Percentiles rank a stretch among this genome's conserved stretches.
Conservation (phyloP, 2,329 filamentous ascomycete species). For the Botrytis byssoidea region DNA sequence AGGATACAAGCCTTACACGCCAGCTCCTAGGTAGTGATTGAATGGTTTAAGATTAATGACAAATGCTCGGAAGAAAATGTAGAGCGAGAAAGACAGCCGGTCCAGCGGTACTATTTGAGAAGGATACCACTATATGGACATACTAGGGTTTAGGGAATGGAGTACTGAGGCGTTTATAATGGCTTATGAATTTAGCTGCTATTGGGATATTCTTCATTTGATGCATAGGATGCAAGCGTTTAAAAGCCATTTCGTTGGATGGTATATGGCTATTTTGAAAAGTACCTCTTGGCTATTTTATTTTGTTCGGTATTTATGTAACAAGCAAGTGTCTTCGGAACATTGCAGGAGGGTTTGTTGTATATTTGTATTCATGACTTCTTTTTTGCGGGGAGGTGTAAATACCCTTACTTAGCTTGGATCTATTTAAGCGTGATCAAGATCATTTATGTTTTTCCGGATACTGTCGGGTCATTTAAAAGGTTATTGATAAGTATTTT, state of each 20-base stretch:
- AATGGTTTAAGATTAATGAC: not conserved
- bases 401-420: not conserved
- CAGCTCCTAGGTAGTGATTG: not conserved
- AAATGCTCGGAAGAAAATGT: not conserved
- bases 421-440: not conserved
- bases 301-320: not conserved
- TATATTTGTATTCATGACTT: not conserved
- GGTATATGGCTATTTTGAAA: not conserved
- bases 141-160: not conserved
- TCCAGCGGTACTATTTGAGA: not conserved
- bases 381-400: not conserved
- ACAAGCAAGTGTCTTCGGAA: slow-evolving; percentile 1
- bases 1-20: slow-evolving; percentile 16
- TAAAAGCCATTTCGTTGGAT: not conserved
- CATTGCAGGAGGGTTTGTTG: not conserved
- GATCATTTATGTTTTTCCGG: not conserved
- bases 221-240: not conserved
- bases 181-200: not conserved
- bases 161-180: not conserved
- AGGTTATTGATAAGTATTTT: not conserved
- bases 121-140: not conserved
- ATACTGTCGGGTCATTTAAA: not conserved
- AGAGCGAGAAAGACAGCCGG: not conserved
- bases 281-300: not conserved
- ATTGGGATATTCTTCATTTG: not conserved